Base-by-base conservation (phyloP, 495 filamentous ascomycete species). In the Xeromyces bisporus region DNA sequence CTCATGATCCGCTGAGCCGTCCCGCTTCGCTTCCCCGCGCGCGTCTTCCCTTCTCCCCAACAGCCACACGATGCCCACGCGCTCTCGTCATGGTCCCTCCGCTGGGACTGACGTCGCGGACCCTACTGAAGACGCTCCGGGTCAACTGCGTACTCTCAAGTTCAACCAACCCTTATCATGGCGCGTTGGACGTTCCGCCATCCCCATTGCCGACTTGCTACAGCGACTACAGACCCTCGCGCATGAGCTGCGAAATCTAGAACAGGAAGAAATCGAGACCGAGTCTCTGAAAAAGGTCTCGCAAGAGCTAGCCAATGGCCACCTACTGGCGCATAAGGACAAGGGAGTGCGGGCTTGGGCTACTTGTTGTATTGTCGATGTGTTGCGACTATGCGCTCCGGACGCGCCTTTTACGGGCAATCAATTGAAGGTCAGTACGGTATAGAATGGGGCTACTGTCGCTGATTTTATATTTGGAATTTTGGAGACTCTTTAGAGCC, bases 151-250 rank as follows among this genome's bases (percentile, higher is more conserved):
- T 35, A 48, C 41, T 26, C 44, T 62, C 29, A 43, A 60, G 36
- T 94, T 96, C 68, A 73, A 87, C 43, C 78, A 94, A 44, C 67
- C 82, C 11, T 56, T 99, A 23, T 77, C 84, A 55, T 94, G 91
- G 83, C 79, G 80, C 44, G 80, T 84, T 28, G 91, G 87, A 32
- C 89, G 81, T 47, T 53, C 66, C 18, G 68, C 80, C 32, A 93
- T 99, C 43, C 62, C 78, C 23, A 75, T 86, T 28, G 77, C 68
- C 37, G 80, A 85, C 31, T 72, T 99, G 18, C 62, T 93, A 36
- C 64, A 73, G 43, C 73, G 87, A 12, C 68, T 99, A 26, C 75
- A 82, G 42, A 60, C 67, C 5, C 75, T 99, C 14, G 72, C 71
- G 33, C 77, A 80, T 37, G 89, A 99, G 61, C 67, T 99, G 37